These are phyloP conservation scores for Talaromyces sp. DNA, from an alignment of 2,329 filamentous ascomycete genomes.

Conservation along the genomic window DNA sequence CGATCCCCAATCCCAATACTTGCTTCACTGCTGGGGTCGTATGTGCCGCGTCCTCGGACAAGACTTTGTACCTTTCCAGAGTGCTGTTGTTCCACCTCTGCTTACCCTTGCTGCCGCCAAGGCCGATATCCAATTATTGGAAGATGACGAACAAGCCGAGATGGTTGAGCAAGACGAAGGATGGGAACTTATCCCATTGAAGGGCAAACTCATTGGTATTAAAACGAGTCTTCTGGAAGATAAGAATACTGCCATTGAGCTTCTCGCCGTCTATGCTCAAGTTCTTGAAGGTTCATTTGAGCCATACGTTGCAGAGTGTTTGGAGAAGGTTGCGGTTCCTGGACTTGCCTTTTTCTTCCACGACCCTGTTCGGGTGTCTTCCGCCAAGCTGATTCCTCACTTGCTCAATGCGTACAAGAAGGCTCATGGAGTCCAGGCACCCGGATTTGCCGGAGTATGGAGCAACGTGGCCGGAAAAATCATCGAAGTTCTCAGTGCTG, in stretches of 20 bases:
- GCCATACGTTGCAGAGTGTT: conserved; percentile 83
- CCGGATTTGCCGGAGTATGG: conserved; percentile 79
- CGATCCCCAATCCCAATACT: conserved; percentile 92
- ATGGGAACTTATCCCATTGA: conserved; percentile 94
- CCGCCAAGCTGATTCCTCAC: conserved; percentile 89
- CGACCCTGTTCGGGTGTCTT: conserved; percentile 90
- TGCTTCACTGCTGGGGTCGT: conserved; percentile 97
- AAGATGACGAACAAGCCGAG: conserved; percentile 91
- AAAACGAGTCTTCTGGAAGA: conserved; percentile 95
- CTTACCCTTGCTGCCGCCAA: conserved; percentile 88
- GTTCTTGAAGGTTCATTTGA: conserved; percentile 91
- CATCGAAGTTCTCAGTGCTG: conserved; percentile 85
- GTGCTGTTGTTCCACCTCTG: conserved; percentile 89
- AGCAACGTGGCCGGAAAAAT: conserved; percentile 79
- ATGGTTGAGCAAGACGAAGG: conserved; percentile 91
- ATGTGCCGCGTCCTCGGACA: conserved; percentile 92
- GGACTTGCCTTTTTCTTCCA: conserved; percentile 98
- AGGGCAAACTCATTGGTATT: conserved; percentile 97
- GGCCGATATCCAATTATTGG: conserved; percentile 92
- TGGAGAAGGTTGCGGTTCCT: conserved; percentile 93
- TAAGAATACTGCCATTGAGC: conserved; percentile 99
- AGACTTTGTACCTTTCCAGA: conserved; percentile 89
- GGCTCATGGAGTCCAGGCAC: conserved; percentile 73
- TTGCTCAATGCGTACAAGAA: conserved; percentile 92
- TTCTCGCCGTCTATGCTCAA: conserved; percentile 94